Base-by-base conservation (phyloP, 768 basidiomycete genomes). In the Suillus sp. region DNA sequence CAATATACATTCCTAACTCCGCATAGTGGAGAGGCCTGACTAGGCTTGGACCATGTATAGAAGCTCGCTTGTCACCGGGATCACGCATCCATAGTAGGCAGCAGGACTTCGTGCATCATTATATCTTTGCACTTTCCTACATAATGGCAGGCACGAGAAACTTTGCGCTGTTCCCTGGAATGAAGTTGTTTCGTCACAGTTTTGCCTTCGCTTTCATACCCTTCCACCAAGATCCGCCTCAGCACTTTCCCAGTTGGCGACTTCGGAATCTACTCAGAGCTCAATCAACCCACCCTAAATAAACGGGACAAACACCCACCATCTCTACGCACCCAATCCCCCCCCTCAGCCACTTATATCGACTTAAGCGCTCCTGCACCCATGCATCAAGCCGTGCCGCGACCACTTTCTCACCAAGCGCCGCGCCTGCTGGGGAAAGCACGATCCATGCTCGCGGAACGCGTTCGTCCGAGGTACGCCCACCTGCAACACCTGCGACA, bases 361-460 rank as follows among this genome's bases (percentile, higher is more conserved):
- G 86, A 76, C 89, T 91, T 61, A 93, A 72, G 62, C 84, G 81
- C 72, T 83, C 78, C 65, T 81, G 78, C 43, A 84, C 78, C 91
- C 90, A 93, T 14, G 66, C 72, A 30, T 90, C 82, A 3, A 94
- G 76, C 59, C 77, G 80, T 55, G 77, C 73, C 2, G 82, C 69
- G 10, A 80, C 83, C 47, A 70, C 69, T 10, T 67, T 62, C 37
- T 71, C 72, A 11, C 89, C 88, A 3, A 79, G 68, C 38, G 74
- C 78, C 68, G 79, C 81, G 7, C 92, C 92, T 0, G 71, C 68
- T 0, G 76, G 66, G 60, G 85, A 89, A 4, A 93, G 75, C 0
- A 92, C 89, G 47, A 93, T 69, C 91, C 91, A 93, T 1, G 92
- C 92, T 2, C 87, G 84, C 0, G 92, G 91, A 0, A 89, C 79